Evolutionary conservation across 805 yeast genomes (phyloP).

Genomic region (Ogataea ganodermae): DNA sequence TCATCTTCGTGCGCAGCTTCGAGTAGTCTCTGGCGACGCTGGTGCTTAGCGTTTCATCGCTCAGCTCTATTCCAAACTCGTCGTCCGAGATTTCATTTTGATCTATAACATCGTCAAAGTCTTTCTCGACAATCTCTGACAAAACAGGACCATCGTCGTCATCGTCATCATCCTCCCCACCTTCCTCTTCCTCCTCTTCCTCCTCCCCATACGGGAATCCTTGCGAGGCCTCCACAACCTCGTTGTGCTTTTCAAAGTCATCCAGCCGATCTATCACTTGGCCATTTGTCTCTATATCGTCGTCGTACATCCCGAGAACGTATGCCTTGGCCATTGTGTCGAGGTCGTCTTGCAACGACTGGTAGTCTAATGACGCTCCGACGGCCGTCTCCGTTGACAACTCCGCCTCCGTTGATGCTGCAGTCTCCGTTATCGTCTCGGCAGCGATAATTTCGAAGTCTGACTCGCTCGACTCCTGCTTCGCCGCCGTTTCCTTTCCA

Average conservation of each 20-base stretch:
- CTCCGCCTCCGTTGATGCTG: conserved; percentile 7
- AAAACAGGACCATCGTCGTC: conserved; percentile 43
- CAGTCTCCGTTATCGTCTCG: not conserved
- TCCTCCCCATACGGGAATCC: conserved; percentile 1
- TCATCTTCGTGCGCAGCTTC: conserved; percentile 52
- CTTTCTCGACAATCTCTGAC: conserved; percentile 47
- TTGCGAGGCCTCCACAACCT: conserved; percentile 43
- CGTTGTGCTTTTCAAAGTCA: conserved; percentile 56
- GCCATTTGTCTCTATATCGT: conserved; percentile 57
- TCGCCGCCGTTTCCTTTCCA: not conserved
- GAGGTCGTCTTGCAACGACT: conserved; percentile 43
- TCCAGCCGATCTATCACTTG: conserved; percentile 53
- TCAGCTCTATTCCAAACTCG: conserved; percentile 28
- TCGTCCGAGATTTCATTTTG: conserved; percentile 26
- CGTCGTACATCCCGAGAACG: conserved; percentile 60
- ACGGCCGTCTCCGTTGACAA: conserved; percentile 24
- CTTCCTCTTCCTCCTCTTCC: conserved; percentile 18
- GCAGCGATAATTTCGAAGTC: not conserved
- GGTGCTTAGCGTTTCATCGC: conserved; percentile 42
- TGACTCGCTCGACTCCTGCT: not conserved
- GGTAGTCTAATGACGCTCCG: conserved; percentile 39
- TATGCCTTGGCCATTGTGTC: conserved; percentile 66
- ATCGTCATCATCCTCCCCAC: conserved; percentile 24
- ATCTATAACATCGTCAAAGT: conserved; percentile 31
- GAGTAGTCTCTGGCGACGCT: conserved; percentile 60